A percentile compares a stretch with the other conserved stretches of the same genome.
Conservation (phyloP, 345 rosid species). For the Moringa oleifera region DNA sequence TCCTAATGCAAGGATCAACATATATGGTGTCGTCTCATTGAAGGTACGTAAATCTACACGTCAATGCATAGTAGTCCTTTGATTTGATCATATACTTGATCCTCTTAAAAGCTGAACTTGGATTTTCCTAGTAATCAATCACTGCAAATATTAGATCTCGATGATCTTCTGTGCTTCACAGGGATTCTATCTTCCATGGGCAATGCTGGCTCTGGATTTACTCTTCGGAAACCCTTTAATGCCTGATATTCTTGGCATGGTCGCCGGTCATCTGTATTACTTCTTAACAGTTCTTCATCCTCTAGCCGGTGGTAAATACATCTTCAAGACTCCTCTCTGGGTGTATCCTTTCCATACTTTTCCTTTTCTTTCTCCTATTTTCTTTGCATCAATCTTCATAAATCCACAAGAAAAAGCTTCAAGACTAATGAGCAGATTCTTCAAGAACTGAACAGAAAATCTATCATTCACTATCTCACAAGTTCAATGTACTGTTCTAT, state of each 20-base stretch:
- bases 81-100: too few relatives aligned
- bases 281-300: constrained; percentile 66
- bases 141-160: too few relatives aligned
- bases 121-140: too few relatives aligned
- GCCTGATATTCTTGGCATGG: constrained; percentile 63
- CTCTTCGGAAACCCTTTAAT: constrained; percentile 42
- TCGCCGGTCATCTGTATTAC: constrained; percentile 57
- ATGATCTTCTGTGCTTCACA: too few relatives aligned
- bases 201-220: constrained; percentile 52
- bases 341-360: constrained; percentile 58
- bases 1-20: constrained; percentile 80
- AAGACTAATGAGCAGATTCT: too few relatives aligned
- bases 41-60: too few relatives aligned
- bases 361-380: background rate
- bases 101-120: too few relatives aligned
- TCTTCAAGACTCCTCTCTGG: constrained; percentile 56
- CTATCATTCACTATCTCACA: too few relatives aligned
- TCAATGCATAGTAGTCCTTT: too few relatives aligned
- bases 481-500: too few relatives aligned
- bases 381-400: background rate
- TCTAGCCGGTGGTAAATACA: constrained; percentile 47
- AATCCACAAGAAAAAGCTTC: too few relatives aligned
- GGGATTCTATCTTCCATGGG: constrained; percentile 76
- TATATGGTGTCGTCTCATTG: constrained; percentile 79
- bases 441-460: too few relatives aligned